Evolutionary conservation across 345 rosid species (phyloP), one percentile per base, ranked within the genome.

Genomic region (Gossypium thurberi): DNA sequence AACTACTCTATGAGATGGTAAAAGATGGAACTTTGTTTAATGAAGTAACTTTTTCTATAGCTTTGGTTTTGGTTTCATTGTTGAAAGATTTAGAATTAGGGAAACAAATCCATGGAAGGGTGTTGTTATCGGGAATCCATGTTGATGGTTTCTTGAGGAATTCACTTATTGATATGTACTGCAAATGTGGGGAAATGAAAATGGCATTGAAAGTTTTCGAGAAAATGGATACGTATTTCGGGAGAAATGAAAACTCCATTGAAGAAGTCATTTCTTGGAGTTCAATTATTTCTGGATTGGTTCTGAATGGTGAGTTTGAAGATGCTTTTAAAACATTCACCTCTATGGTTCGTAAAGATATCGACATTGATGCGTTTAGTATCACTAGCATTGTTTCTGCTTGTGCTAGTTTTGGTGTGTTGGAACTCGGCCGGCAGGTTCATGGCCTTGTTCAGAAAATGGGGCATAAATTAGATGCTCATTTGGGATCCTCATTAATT

Each of bases 251-350:
- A 26, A 72, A 71, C 71, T 37, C 42, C 25, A 63, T 67, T 63
- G 75, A 79, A 53, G 80, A 81, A 55, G 52, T 55, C 61, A 65
- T 86, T 69, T 79, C 84, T 17, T 71, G 81, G 80, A 84, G 89
- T 67, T 81, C 85, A 1, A 76, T 87, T 81, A 75, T 87, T 74
- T 83, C 89, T 70, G 91, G 89, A n/a, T 87, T 76, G 69, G 83
- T 84, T 62, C 78, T 62, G 42, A 81, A 82, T 59, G 77, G 87
- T 0, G 70, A 81, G 15, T 75, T 82, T 65, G 82, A 73, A 26
- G 58, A 42, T 42, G 87, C 89, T 57, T 76, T 87, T 25, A 73
- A 75, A 73, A 70, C 52, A 43, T 84, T 87, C 66, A 76, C 60
- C 48, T 77, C 72, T 11, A 81, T 84, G 89, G 33, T 85, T 40